Evolutionary conservation across 2,329 filamentous ascomycete genomes (phyloP).

Genomic region (Paecilomyces sp.): DNA sequence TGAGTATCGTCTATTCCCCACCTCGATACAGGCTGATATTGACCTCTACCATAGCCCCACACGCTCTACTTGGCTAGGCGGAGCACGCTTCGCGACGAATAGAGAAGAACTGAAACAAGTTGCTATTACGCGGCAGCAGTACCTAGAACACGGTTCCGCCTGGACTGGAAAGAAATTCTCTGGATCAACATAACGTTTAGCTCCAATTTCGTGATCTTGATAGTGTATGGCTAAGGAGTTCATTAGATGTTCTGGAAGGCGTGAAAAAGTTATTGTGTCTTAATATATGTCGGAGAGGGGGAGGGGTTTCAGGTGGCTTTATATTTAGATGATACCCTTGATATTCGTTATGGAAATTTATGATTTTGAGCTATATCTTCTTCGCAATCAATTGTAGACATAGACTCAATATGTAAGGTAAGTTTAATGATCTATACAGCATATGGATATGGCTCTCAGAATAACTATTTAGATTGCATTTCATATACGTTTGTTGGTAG

Average conservation of each 20-base stretch:
- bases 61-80: conserved; percentile 77
- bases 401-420: neutral
- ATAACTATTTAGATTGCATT: neutral
- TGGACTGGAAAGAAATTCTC: conserved; percentile 71
- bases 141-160: conserved; percentile 72
- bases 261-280: neutral
- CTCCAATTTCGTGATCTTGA: neutral
- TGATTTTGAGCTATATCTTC: neutral
- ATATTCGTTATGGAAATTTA: neutral
- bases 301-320: neutral
- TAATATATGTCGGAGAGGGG: neutral
- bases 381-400: neutral
- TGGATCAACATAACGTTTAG: conserved; percentile 12
- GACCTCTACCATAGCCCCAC: conserved; percentile 49
- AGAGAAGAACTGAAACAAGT: conserved; percentile 56
- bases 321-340: conserved; percentile 1
- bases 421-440: neutral
- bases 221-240: neutral
- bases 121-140: conserved; percentile 80
- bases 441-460: neutral
- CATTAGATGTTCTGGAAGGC: neutral
- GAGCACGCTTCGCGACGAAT: conserved; percentile 67
- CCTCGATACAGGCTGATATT: conserved; percentile 1
- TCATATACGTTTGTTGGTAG: neutral
- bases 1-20: conserved; percentile 22